Evolutionary conservation across 192 early-diverging fungal genomes (phyloP).

Genomic region (Coemansia sp.): DNA sequence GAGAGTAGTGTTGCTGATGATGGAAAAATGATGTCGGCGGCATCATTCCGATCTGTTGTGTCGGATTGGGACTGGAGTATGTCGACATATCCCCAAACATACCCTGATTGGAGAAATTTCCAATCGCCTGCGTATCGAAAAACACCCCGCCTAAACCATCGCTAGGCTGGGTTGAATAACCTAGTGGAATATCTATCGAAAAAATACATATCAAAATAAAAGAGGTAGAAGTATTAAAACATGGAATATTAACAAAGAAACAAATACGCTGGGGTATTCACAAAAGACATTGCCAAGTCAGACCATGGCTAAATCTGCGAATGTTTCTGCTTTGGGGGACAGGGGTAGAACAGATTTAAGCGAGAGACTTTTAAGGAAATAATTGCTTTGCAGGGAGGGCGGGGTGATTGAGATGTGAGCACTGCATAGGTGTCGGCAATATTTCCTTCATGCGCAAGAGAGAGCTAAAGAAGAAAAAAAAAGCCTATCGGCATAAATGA

Average conservation of each 20-base stretch:
- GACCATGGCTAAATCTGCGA: not conserved
- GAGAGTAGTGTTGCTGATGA: not conserved
- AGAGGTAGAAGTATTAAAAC: no score
- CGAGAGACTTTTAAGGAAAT: not conserved
- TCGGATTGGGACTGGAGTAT: constrained; percentile 1
- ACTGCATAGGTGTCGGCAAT: not conserved
- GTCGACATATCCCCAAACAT: not conserved
- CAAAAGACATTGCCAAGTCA: not conserved
- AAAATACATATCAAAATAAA: not conserved
- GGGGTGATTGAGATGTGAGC: not conserved
- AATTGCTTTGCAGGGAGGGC: constrained; percentile 7
- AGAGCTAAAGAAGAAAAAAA: not conserved
- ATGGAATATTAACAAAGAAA: not conserved
- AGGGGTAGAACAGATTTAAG: not conserved
- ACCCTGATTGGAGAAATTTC: constrained; percentile 1
- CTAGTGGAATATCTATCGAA: constrained; percentile 40
- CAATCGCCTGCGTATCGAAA: constrained; percentile 30
- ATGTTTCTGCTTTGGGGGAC: not conserved
- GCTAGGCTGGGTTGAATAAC: constrained; percentile 27
- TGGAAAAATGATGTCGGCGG: constrained; percentile 13
- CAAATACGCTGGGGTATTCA: not conserved
- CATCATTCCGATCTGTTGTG: constrained; percentile 24
- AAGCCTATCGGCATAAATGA: not conserved
- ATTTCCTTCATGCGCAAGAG: not conserved
- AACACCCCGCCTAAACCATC: constrained; percentile 27